phyloP scores from a whole-genome alignment of 306 rosid genomes.

The Acacia crassicarpa region DNA sequence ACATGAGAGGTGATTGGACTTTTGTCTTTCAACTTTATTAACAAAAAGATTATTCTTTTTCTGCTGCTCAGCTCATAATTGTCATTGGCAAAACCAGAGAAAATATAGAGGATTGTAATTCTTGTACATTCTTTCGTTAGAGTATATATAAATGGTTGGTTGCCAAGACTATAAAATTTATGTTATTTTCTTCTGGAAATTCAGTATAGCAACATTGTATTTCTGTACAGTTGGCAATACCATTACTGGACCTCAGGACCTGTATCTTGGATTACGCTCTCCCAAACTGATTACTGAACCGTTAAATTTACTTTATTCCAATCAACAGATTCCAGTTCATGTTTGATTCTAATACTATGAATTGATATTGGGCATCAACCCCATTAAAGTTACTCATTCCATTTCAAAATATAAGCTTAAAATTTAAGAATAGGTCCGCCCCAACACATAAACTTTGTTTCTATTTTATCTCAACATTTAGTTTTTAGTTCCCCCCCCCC shows the following conservation, averaged over 20 bases:
- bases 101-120: slow-evolving; percentile 32
- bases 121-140: slow-evolving; percentile 60
- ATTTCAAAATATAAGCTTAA: too few species aligned
- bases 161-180: neutral
- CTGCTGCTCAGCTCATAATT: slow-evolving; percentile 29
- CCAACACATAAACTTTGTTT: too few species aligned
- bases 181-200: slow-evolving; percentile 40
- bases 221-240: slow-evolving; percentile 50
- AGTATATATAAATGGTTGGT: neutral
- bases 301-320: neutral
- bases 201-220: slow-evolving; percentile 40
- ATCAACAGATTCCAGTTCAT: neutral
- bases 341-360: neutral
- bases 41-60: slow-evolving; percentile 35
- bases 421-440: too few species aligned
- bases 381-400: too few species aligned
- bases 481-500: too few species aligned
- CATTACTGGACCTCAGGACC: slow-evolving; percentile 24
- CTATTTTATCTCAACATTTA: too few species aligned
- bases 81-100: slow-evolving; percentile 34
- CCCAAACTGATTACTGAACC: neutral
- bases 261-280: slow-evolving; percentile 31
- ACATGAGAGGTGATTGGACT: slow-evolving; percentile 16
- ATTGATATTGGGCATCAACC: too few species aligned
- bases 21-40: slow-evolving; percentile 33